Percentiles rank a stretch among this genome's conserved stretches.
These are phyloP conservation scores for Crithidia thermophila DNA, from an alignment of 208 protist genomes.

Conservation along the genomic window DNA sequence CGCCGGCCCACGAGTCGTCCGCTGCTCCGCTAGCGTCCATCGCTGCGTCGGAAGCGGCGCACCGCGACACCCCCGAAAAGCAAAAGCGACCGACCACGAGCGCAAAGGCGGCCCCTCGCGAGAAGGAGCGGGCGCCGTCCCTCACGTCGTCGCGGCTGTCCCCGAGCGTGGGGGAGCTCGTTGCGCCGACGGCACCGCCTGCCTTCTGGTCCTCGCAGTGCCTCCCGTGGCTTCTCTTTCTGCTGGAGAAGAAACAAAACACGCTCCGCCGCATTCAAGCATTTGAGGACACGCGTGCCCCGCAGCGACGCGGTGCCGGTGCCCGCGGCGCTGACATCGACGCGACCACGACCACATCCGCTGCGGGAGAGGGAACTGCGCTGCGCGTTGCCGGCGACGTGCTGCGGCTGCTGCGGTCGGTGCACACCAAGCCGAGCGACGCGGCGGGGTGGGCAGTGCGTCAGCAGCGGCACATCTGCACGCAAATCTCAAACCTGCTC, in stretches of 20 bases:
- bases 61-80: slow-evolving; percentile 4
- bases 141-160: not conserved
- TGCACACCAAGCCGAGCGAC: slow-evolving; percentile 3
- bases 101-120: no score
- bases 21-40: not conserved
- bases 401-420: slow-evolving; percentile 25
- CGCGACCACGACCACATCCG: not conserved
- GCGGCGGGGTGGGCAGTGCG: not conserved
- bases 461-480: slow-evolving; percentile 28
- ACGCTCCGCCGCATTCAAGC: slow-evolving; percentile 23
- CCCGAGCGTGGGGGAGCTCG: slow-evolving; percentile 1
- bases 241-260: slow-evolving; percentile 13
- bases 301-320: slow-evolving; percentile 3
- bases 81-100: not conserved
- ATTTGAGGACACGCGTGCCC: slow-evolving; percentile 25
- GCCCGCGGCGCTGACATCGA: not conserved
- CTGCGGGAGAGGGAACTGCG: not conserved
- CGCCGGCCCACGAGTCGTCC: not conserved
- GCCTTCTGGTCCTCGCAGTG: slow-evolving; percentile 14
- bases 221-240: slow-evolving; percentile 32
- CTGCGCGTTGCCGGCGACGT: slow-evolving; percentile 10
- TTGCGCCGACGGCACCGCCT: not conserved
- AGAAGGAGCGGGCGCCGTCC: not conserved
- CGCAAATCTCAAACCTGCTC: slow-evolving; percentile 21
- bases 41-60: not conserved